Conservation (phyloP, 1,284 basidiomycete genomes). For the Flammula alnicola region DNA sequence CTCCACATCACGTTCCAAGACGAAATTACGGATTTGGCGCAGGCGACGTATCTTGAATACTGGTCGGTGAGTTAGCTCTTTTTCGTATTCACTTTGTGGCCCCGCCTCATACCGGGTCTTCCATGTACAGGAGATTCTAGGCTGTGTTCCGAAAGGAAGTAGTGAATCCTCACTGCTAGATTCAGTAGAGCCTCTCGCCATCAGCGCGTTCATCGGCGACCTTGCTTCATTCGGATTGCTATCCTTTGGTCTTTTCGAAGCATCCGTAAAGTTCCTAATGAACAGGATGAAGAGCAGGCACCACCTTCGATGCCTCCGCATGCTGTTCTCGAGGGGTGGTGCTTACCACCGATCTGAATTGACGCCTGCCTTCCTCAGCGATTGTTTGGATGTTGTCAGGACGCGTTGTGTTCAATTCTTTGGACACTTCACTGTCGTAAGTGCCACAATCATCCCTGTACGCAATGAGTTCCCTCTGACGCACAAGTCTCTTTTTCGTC, state of each 20-base stretch:
- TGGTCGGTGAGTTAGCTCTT: constrained; percentile 2
- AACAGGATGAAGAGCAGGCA: neutral
- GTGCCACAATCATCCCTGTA: too few relatives aligned
- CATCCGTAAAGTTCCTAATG: neutral
- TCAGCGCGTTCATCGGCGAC: constrained; percentile 15
- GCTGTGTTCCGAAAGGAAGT: neutral
- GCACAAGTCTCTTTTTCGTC: too few relatives aligned
- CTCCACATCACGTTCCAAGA: neutral
- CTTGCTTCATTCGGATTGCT: constrained; percentile 4
- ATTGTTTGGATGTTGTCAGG: too few relatives aligned
- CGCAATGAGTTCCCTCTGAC: too few relatives aligned
- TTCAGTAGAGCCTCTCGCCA: constrained; percentile 9
- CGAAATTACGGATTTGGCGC: neutral
- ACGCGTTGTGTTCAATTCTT: too few relatives aligned
- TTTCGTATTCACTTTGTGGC: neutral
- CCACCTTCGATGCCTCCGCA: constrained; percentile 10
- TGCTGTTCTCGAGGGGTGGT: constrained; percentile 8
- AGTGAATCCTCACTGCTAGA: neutral
- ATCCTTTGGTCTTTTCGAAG: neutral
- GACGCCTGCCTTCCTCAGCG: neutral
- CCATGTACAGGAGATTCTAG: constrained; percentile 1
- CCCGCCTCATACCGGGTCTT: neutral
- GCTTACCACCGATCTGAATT: constrained; percentile 1
- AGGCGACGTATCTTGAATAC: neutral
- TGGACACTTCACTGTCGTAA: too few relatives aligned